Evolutionary conservation across 2,329 filamentous ascomycete genomes (phyloP).

Genomic region (Capronia coronata): DNA sequence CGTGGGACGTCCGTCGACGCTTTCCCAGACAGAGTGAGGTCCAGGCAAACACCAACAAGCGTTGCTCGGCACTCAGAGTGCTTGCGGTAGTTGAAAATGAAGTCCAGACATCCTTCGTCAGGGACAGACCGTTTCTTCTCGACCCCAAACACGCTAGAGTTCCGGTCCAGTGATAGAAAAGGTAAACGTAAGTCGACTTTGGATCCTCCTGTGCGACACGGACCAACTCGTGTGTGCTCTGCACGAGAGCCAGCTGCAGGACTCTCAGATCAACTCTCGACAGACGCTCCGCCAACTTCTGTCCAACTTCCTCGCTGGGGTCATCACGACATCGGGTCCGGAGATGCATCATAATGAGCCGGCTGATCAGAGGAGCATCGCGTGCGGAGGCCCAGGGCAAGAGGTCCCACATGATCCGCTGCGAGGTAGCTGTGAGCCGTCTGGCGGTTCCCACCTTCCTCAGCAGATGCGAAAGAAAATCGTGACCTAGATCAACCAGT

Average conservation of each 20-base stretch:
- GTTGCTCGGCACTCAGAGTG: conserved; percentile 4
- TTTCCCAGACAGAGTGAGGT: conserved; percentile 8
- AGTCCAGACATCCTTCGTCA: conserved; percentile 7
- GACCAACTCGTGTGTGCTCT: conserved; percentile 12
- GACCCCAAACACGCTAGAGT: conserved; percentile 10
- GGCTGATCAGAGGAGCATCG: conserved; percentile 11
- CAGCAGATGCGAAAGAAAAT: conserved; percentile 12
- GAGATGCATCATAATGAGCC: conserved; percentile 3
- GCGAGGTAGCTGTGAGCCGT: neutral
- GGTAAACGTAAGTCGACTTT: conserved; percentile 6
- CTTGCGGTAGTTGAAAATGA: neutral
- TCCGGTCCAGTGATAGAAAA: conserved; percentile 14
- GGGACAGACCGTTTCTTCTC: neutral
- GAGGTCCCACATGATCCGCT: conserved; percentile 7
- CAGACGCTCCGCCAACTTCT: conserved; percentile 6
- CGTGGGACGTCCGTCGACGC: neutral
- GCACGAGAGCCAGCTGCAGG: conserved; percentile 2
- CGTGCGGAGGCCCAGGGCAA: conserved; percentile 6
- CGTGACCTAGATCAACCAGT: conserved; percentile 7
- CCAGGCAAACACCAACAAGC: conserved; percentile 15
- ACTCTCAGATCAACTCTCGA: neutral
- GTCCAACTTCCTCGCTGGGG: neutral
- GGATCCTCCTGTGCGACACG: neutral
- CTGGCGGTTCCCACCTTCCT: conserved; percentile 2
- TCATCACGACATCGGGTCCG: neutral